A percentile compares a stretch with the other conserved stretches of the same genome.
These are phyloP conservation scores for Eimeria acervulina DNA, from an alignment of 169 alveolate species.

Conservation along the genomic window DNA sequence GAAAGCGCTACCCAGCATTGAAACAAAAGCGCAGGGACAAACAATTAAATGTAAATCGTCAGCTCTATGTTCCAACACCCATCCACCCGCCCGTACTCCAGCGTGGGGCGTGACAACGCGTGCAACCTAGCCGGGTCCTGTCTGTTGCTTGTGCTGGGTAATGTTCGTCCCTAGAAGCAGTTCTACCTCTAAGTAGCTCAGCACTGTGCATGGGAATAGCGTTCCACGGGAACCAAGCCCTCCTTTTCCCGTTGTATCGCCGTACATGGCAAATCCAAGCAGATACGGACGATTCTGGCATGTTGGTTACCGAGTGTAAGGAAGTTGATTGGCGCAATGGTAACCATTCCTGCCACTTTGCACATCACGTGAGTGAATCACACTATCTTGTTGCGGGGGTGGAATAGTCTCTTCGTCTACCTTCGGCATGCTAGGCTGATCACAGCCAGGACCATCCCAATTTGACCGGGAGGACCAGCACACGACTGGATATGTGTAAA, in stretches of 20 bases:
- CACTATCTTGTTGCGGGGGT: background rate
- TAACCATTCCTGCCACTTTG: background rate
- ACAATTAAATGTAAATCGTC: background rate
- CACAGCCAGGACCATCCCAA: background rate
- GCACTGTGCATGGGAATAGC: no score
- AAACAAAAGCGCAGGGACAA: background rate
- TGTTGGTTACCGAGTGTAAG: background rate
- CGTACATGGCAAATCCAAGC: background rate
- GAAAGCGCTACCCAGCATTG: background rate
- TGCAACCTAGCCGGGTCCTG: background rate
- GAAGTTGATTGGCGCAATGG: background rate
- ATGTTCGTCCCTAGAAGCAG: background rate
- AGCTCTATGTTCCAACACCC: background rate
- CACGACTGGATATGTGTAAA: background rate
- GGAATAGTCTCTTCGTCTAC: background rate
- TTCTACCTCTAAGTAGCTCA: background rate
- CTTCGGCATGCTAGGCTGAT: background rate
- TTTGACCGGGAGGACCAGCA: background rate
- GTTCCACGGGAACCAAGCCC: background rate
- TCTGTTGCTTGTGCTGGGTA: background rate
- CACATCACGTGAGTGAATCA: background rate
- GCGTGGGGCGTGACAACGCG: background rate
- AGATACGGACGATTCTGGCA: background rate
- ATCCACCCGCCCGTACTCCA: background rate
- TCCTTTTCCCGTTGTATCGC: no score